Evolutionary conservation across 2,329 filamentous ascomycete species (phyloP), one percentile per base, ranked within the genome.

Genomic region (Aspergillus texensis): DNA sequence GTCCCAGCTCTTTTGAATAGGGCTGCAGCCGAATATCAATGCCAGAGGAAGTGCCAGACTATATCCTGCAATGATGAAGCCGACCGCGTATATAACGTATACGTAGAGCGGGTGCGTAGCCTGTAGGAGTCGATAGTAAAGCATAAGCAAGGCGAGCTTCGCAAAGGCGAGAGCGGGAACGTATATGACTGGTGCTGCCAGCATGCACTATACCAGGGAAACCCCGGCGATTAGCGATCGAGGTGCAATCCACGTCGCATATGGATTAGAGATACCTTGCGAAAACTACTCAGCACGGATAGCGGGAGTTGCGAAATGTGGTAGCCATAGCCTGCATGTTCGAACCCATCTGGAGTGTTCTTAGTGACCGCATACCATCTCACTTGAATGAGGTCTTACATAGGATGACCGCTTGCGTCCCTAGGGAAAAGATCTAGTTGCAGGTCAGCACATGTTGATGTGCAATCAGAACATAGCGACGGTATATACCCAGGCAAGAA

Each of bases 21-120:
- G 70, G 16, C 34, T 52, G 36, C 69, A 72, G 1, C 69, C 69
- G 50, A 73, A 72, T 2, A 73, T 69, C 30, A 62, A 63, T 41
- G 50, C 50, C 19, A 53, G 28, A 8, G 16, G 5, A 34, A 53
- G 50, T n/a, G 50, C 50, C 21, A 53, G 36, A 63, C 43, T 63
- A 28, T 63, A 63, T 14, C 57, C 19, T 8, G 26, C 21, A 28
- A 63, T 57, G 12, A 63, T n/a, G 19, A n/a, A 41, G 32, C 21
- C 52, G 11, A 60, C n/a, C 5, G 30, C 6, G 32, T 58, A 60
- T 50, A 64, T 63, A 21, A 52, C 58, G 32, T 65, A 65, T 36
- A 56, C 26, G 55, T 59, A 66, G 4, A 28, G 14, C 52, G 12
- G 28, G 30, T 60, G 57, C 1, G 58, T 41, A 11, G 61, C 30